Conservation (phyloP, 768 basidiomycete genomes). For the Peribolospora kevripleyi region DNA sequence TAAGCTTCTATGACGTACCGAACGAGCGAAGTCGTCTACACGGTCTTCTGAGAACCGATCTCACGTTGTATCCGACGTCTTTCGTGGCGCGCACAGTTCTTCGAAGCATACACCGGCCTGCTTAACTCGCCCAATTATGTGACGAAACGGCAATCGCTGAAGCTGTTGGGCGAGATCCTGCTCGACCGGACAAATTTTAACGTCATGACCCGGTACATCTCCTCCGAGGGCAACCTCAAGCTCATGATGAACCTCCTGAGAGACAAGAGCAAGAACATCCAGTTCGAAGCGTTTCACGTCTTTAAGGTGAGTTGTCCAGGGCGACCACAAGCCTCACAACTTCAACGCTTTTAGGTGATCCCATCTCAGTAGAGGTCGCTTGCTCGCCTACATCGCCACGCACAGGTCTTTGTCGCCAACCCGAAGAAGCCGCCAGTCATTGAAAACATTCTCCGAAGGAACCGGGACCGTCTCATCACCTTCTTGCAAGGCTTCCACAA, state of each 20-base stretch:
- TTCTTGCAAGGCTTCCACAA: constrained; percentile 92
- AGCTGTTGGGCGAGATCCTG: constrained; percentile 89
- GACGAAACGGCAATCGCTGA: constrained; percentile 96
- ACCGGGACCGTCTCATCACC: constrained; percentile 72
- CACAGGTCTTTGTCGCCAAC: constrained; percentile 87
- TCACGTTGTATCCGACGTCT: background rate
- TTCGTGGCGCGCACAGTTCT: constrained; percentile 39
- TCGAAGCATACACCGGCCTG: constrained; percentile 76
- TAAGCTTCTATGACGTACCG: constrained; percentile 21
- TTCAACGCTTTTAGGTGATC: background rate
- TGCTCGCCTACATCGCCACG: too few species aligned
- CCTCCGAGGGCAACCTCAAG: constrained; percentile 85
- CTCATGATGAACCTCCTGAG: constrained; percentile 99
- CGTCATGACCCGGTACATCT: constrained; percentile 95
- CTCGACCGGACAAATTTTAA: constrained; percentile 94
- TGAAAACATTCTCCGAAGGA: constrained; percentile 64
- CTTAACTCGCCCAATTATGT: constrained; percentile 90
- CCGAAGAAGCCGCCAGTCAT: constrained; percentile 97
- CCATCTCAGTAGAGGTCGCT: background rate
- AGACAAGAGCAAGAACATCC: constrained; percentile 98
- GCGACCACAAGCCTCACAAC: background rate
- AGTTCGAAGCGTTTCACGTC: constrained; percentile 98
- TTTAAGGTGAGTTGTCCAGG: constrained; percentile 57
- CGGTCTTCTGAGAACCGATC: background rate
- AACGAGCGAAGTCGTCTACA: too few species aligned